A percentile compares a stretch with the other conserved stretches of the same genome.
phyloP scores from a whole-genome alignment of 805 yeast species.

The Candida germanica region DNA sequence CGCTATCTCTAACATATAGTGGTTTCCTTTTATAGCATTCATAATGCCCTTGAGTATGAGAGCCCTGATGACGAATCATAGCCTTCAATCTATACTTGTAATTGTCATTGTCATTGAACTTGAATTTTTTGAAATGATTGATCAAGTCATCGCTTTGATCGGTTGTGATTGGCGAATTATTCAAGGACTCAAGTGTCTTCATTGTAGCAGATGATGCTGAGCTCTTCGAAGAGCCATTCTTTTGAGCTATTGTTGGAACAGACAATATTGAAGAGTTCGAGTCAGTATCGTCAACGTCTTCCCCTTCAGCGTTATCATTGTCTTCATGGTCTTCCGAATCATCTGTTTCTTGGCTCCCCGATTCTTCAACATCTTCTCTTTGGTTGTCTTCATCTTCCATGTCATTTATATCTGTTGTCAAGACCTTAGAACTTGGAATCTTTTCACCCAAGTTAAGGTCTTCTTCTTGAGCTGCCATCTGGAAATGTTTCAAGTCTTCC shows the following conservation, averaged over 20 bases:
- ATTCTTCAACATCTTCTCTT: slow-evolving; percentile 36
- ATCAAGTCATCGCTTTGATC: slow-evolving; percentile 36
- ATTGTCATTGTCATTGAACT: slow-evolving; percentile 39
- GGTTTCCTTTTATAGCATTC: slow-evolving; percentile 85
- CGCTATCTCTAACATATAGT: slow-evolving; percentile 44
- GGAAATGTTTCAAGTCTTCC: slow-evolving; percentile 35
- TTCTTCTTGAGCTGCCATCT: slow-evolving; percentile 19
- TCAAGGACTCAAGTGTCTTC: slow-evolving; percentile 25
- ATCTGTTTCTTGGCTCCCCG: slow-evolving; percentile 23
- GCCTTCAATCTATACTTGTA: slow-evolving; percentile 62
- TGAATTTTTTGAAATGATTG: slow-evolving; percentile 34
- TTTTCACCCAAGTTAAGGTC: slow-evolving; percentile 11
- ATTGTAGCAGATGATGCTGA: slow-evolving; percentile 10
- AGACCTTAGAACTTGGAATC: slow-evolving; percentile 19
- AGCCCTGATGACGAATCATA: slow-evolving; percentile 80
- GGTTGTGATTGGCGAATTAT: slow-evolving; percentile 35
- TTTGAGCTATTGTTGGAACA: slow-evolving; percentile 6
- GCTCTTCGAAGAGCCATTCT: slow-evolving; percentile 10
- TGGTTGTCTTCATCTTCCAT: slow-evolving; percentile 34
- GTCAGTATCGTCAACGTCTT: slow-evolving; percentile 16
- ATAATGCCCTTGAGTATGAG: slow-evolving; percentile 86
- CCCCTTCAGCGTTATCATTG: slow-evolving; percentile 18
- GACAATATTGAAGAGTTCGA: slow-evolving; percentile 20
- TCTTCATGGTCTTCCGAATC: slow-evolving; percentile 18
- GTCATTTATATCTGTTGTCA: slow-evolving; percentile 28